Evolutionary conservation across 805 yeast species (phyloP).

Genomic region (Ogataea nakhonphanomensis): DNA sequence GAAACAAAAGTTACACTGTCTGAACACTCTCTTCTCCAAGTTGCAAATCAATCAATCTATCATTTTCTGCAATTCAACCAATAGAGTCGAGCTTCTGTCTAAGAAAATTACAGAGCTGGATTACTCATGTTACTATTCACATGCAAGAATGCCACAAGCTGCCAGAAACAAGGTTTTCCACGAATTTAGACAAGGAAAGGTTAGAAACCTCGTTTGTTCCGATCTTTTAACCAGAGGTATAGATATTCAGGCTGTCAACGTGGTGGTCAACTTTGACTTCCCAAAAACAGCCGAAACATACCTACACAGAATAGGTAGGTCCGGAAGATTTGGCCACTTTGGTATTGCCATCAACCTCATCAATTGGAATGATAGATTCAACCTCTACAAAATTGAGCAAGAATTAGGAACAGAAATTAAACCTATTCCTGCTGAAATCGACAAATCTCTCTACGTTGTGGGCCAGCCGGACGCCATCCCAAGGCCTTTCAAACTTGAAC

Average conservation of each 20-base stretch:
- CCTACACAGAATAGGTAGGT: constrained; percentile 97
- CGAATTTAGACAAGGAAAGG: constrained; percentile 97
- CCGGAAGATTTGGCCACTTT: constrained; percentile 97
- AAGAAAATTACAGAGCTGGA: constrained; percentile 95
- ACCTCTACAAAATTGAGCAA: constrained; percentile 91
- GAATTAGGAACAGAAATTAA: constrained; percentile 96
- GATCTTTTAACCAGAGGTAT: constrained; percentile 97
- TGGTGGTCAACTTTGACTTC: constrained; percentile 96
- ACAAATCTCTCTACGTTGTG: constrained; percentile 83
- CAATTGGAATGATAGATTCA: constrained; percentile 95
- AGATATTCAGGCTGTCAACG: constrained; percentile 98
- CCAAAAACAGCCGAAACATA: constrained; percentile 98
- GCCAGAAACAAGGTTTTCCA: constrained; percentile 98
- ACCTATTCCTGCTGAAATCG: constrained; percentile 94
- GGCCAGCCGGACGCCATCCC: constrained; percentile 75
- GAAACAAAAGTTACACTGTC: constrained; percentile 90
- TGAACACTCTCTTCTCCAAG: constrained; percentile 91
- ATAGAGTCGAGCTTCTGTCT: constrained; percentile 92
- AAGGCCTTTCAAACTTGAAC: constrained; percentile 78
- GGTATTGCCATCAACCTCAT: constrained; percentile 96
- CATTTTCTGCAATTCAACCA: constrained; percentile 95
- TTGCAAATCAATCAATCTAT: constrained; percentile 95
- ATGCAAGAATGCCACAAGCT: constrained; percentile 95
- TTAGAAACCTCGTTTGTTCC: constrained; percentile 94
- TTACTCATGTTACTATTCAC: constrained; percentile 94